Evolutionary conservation across 495 filamentous ascomycete species (phyloP), one percentile per base, ranked within the genome.

Genomic region (Neurospora sp.): DNA sequence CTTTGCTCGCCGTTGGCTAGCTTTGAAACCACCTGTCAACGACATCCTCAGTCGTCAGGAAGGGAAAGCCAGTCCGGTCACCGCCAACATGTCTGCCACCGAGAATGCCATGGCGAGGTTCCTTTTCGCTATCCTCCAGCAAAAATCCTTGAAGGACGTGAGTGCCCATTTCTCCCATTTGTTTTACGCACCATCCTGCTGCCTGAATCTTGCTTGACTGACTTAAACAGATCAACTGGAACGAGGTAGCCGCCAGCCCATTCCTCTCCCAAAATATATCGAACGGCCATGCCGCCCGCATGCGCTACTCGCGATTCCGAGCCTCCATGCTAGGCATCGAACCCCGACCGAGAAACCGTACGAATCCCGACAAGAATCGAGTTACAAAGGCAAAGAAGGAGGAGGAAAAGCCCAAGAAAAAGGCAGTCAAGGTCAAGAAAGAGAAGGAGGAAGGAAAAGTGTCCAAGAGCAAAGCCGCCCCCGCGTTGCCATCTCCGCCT

Each of bases 231-330:
- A 89, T 93, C 75, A 89, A 94, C 78, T 94, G 91, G 92, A 89
- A 87, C 74, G 79, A 84, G 71, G 90, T 94, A 35, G 91, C 92
- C 35, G 77, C 82, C 53, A 80, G 87, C 69, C 84, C 84, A 17
- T 76, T 84, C 40, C 75, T 86, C 41, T 72, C 80, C 8, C 83
- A 90, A 61, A 84, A 87, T 70, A 92, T 93, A 72, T 91, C 90
- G 74, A 94, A 93, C 77, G 91, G 91, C 76, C 92, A 94, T 79
- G 92, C 92, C 9, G 91, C 92, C 40, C 90, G 92, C 65, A 94
- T 94, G 92, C 90, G 92, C 41, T 94, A 88, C 79, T 89, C 88
- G 27, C 89, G 92, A 48, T 92, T 93, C 82, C 83, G 72, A n/a
- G 69, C 76, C n/a, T 74, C 78, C 40, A 81, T 84, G 76, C 72